Evolutionary conservation across 441 rosid species (phyloP), one percentile per base, ranked within the genome.

Genomic region (Omphalea diandra): DNA sequence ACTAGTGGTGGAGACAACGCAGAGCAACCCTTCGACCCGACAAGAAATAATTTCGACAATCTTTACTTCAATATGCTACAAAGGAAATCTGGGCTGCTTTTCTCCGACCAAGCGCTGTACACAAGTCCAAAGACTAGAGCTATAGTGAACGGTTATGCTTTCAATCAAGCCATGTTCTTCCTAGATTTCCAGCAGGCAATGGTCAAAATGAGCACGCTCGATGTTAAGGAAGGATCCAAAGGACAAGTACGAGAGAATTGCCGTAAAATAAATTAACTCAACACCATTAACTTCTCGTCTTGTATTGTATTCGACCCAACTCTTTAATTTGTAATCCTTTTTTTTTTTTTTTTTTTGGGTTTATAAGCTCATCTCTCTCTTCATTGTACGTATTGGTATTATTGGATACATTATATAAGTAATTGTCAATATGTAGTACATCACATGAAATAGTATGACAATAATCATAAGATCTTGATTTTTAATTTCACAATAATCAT

Each of bases 121-220:
- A 60, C 71, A 7, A 76, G 75, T 43, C 84, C 97, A 0, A 64
- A 35, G 58, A 92, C 99, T 0, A 73, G 74, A 69, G 73, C 52
- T 60, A 31, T 80, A 0, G 99, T 94, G 54, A 87, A 78, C 63
- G 86, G 75, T 1, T 94, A 90, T 57, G 94, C 97, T 29, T 33
- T 84, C 53, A 94, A 90, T 73, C 80, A 83, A 53, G 98, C 98
- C 26, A 92, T 75, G 94, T 94, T 92, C 75, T 90, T 94, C 90
- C 54, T 90, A 18, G 90, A 90, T 82, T 94, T 94, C 72, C 98
- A 92, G 76, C 84, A 77, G 73, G 99, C 99, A 6, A 92, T 94
- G 88, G 70, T 84, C 24, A 92, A 90, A 74, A 90, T 94, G 98
- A 76, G 99, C 47, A 15, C n/a, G 77, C 84, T 92, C 63, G 88